Conservation (phyloP, 345 rosid species). For the Trapa bicornis region DNA sequence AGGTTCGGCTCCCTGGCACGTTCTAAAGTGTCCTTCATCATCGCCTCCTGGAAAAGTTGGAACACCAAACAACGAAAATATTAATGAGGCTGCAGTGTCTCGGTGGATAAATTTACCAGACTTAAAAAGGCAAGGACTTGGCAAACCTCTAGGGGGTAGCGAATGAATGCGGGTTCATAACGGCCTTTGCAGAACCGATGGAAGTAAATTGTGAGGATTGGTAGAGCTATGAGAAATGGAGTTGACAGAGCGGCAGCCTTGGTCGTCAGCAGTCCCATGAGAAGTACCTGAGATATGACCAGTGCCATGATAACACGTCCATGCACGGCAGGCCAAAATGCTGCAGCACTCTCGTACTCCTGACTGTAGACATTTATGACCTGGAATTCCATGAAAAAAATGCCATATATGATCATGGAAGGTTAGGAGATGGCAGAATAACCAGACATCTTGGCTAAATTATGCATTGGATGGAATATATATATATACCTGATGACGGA, state of each 20-base stretch:
- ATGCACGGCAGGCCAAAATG: conserved; percentile 96
- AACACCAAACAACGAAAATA: not conserved
- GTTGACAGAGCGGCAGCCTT: conserved; percentile 47
- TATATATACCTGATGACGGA: conserved; percentile 73
- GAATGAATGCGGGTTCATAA: conserved; percentile 59
- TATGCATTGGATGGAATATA: too few species aligned
- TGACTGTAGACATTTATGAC: conserved; percentile 89
- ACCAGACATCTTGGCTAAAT: too few species aligned
- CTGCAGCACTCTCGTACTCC: conserved; percentile 78
- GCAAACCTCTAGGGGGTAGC: conserved; percentile 62
- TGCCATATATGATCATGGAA: too few species aligned
- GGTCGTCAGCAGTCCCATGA: conserved; percentile 64
- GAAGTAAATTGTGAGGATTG: conserved; percentile 61
- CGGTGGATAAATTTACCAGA: too few species aligned
- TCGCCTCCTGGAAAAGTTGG: conserved; percentile 58
- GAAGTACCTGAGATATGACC: conserved; percentile 63
- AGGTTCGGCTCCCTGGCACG: conserved; percentile 60
- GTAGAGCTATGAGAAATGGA: conserved; percentile 65
- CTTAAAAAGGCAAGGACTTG: not conserved
- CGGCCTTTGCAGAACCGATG: conserved; percentile 62
- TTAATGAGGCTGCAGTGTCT: too few species aligned
- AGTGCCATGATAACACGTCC: conserved; percentile 53
- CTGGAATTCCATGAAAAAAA: conserved; percentile 19
- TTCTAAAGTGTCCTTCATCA: conserved; percentile 87
- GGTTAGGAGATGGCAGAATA: too few species aligned